Evolutionary conservation across 2,329 filamentous ascomycete species (phyloP), one percentile per base, ranked within the genome.

Genomic region (Albifimbria verrucaria): DNA sequence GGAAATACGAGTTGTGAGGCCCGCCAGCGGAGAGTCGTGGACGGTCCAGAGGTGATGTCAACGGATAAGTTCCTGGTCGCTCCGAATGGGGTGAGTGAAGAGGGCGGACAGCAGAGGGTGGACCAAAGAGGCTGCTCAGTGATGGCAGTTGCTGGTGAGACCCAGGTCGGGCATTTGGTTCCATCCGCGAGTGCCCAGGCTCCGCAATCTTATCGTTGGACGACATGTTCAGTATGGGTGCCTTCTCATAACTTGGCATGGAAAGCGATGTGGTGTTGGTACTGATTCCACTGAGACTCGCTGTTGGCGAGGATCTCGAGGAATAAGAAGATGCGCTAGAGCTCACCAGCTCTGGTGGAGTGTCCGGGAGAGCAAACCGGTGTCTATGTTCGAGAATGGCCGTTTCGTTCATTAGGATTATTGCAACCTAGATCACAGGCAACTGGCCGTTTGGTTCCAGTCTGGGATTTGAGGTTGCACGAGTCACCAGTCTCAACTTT

Each of bases 191-290:
- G 46, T 68, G 67, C 24, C 64, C 64, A 51, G 72, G 71, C 57
- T 74, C 72, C 50, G 65, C 59, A 48, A 65, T 68, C 62, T 72
- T 73, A 54, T 69, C 69, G 56, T 59, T 54, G 47, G 69, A 61
- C 59, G 71, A 70, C 74, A 77, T 74, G 54, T 76, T 73, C 66
- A 68, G 62, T 63, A 67, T 72, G 56, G 71, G 64, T 57, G 68
- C 65, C 57, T 74, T 77, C 53, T 81, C 81, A 82, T 83, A 78
- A 68, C 73, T 77, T 64, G 80, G 79, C 81, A 83, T 84, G 59
- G 78, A 77, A 65, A 80, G 75, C 57, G 79, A 79, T 56, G 78
- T 59, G 51, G 65, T 59, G 54, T 60, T 54, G 56, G 68, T 65
- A 49, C 70, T 69, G 49, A 70, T 72, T 75, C 77, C 79, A 52